These are phyloP conservation scores for Plasmodium blacklocki DNA, from an alignment of 169 alveolate species.

Conservation along the genomic window DNA sequence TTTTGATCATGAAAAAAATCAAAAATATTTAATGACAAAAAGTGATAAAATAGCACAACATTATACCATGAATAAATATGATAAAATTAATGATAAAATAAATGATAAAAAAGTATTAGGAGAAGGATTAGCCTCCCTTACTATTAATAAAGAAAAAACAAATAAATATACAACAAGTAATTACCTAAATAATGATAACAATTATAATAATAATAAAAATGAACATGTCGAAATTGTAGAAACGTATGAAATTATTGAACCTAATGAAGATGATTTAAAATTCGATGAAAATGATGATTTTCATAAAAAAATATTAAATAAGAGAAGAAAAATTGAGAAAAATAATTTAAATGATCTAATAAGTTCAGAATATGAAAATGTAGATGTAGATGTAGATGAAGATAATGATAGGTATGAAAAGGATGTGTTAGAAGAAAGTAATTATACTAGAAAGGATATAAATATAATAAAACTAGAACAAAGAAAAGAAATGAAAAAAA, in stretches of 20 bases:
- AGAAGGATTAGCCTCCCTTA: too few relatives aligned
- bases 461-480: too few relatives aligned
- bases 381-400: neutral
- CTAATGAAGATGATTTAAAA: conserved; percentile 6
- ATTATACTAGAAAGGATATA: too few relatives aligned
- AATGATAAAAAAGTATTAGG: too few relatives aligned
- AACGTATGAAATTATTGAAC: conserved; percentile 59
- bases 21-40: too few relatives aligned
- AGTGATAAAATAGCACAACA: too few relatives aligned
- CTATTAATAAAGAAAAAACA: too few relatives aligned
- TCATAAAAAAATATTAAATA: conserved; percentile 25
- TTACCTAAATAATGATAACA: neutral
- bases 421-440: neutral
- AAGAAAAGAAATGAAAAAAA: neutral
- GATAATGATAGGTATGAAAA: neutral
- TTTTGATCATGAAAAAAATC: too few relatives aligned
- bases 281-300: conserved; percentile 19
- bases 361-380: conserved; percentile 9
- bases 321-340: conserved; percentile 17
- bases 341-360: neutral
- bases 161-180: too few relatives aligned
- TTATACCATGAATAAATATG: too few relatives aligned
- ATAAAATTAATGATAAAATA: too few relatives aligned
- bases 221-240: conserved; percentile 41
- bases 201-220: neutral